Percentiles rank a stretch among this genome's conserved stretches.
Conservation (phyloP, 2,329 filamentous ascomycete genomes). For the Aspergillus fumigatus region DNA sequence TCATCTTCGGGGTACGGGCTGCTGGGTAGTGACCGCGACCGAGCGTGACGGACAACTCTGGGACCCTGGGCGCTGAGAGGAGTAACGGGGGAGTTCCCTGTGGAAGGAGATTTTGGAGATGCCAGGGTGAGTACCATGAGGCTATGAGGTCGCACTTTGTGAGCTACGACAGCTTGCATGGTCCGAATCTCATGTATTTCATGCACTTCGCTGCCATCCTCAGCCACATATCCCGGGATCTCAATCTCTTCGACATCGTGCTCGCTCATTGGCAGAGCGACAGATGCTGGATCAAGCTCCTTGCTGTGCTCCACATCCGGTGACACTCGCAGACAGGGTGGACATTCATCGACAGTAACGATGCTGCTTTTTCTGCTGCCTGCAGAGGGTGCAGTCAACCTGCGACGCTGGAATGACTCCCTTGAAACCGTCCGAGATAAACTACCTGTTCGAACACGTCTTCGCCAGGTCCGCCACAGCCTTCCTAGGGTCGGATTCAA, state of each 20-base stretch:
- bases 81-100: slow-evolving; percentile 21
- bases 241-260: slow-evolving; percentile 66
- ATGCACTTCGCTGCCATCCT: slow-evolving; percentile 52
- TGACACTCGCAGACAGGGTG: slow-evolving; percentile 6
- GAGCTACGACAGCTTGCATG: slow-evolving; percentile 34
- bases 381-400: slow-evolving; percentile 16
- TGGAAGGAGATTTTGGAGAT: slow-evolving; percentile 24
- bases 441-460: slow-evolving; percentile 48
- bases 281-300: slow-evolving; percentile 28
- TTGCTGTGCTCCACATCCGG: slow-evolving; percentile 12
- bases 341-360: slow-evolving; percentile 29
- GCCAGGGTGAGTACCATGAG: slow-evolving; percentile 39
- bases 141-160: slow-evolving; percentile 40
- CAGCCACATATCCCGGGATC: slow-evolving; percentile 61
- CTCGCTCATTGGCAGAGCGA: slow-evolving; percentile 29
- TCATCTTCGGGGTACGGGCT: slow-evolving; percentile 22
- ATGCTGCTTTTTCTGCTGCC: slow-evolving; percentile 38
- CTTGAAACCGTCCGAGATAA: slow-evolving; percentile 40
- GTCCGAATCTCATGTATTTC: slow-evolving; percentile 22
- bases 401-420: slow-evolving; percentile 36
- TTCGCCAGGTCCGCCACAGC: slow-evolving; percentile 94
- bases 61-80: slow-evolving; percentile 20
- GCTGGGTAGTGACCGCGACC: slow-evolving; percentile 50
- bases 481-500: slow-evolving; percentile 83
- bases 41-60: slow-evolving; percentile 28